Conservation (phyloP, 371 early-diverging fungal species). For the Actinomucor elegans region DNA sequence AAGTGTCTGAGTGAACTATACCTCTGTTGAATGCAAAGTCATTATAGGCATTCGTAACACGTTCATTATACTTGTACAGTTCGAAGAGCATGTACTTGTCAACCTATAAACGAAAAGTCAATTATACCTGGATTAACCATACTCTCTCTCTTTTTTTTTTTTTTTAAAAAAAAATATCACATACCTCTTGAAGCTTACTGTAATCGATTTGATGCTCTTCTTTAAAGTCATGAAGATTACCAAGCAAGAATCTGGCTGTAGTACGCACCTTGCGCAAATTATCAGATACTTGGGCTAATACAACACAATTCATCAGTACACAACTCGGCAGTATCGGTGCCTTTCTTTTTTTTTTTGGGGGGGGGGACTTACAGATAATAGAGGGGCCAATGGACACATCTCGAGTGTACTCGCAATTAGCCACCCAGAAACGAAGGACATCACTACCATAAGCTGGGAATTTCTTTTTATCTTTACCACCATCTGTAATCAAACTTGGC, state of each 20-base stretch:
- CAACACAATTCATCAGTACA: background rate
- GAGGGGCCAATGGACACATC: constrained; percentile 78
- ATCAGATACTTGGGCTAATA: constrained; percentile 62
- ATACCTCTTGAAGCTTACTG: constrained; percentile 50
- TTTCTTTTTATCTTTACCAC: constrained; percentile 69
- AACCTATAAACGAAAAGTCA: too few relatives aligned
- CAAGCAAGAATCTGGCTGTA: constrained; percentile 79
- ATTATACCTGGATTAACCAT: too few relatives aligned
- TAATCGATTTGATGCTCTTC: constrained; percentile 51
- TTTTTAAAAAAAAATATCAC: background rate
- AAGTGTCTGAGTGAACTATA: constrained; percentile 13
- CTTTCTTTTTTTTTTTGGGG: too few relatives aligned
- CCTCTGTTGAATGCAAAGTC: constrained; percentile 69
- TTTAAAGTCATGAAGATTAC: constrained; percentile 74
- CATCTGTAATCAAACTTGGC: constrained; percentile 70
- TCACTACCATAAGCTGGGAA: constrained; percentile 86
- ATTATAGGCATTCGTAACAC: constrained; percentile 62
- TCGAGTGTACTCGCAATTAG: constrained; percentile 79
- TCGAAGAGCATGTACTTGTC: constrained; percentile 76
- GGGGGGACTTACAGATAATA: constrained; percentile 60
- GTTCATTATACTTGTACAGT: constrained; percentile 57
- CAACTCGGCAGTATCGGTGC: too few relatives aligned
- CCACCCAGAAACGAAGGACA: constrained; percentile 82
- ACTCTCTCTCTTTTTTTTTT: too few relatives aligned
- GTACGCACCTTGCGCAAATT: constrained; percentile 76